phyloP scores from a whole-genome alignment of 352 stramenopile species.

The Thalassiosira sp. region DNA sequence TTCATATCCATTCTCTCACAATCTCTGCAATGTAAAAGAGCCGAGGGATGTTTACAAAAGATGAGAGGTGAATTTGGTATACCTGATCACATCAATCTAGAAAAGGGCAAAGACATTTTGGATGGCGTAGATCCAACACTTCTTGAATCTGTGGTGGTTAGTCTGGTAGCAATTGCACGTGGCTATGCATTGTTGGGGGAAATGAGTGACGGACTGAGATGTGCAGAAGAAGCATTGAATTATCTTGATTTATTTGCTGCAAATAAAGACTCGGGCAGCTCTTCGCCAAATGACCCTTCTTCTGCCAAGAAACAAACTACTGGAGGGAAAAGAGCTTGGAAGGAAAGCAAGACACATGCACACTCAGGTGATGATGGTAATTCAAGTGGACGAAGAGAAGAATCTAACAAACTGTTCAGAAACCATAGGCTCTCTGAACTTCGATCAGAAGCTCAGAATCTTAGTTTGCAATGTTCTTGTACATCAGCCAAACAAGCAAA shows the following conservation, averaged over 20 bases:
- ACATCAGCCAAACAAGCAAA: constrained; percentile 8
- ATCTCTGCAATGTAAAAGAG: constrained; percentile 59
- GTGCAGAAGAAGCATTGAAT: constrained; percentile 30
- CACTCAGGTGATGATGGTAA: constrained; percentile 32
- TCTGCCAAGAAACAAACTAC: constrained; percentile 11
- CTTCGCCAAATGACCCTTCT: constrained; percentile 30
- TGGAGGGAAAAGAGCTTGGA: constrained; percentile 59
- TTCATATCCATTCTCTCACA: constrained; percentile 72
- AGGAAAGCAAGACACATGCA: constrained; percentile 18
- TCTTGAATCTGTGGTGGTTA: constrained; percentile 60
- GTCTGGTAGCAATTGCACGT: constrained; percentile 56
- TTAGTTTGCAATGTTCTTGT: constrained; percentile 7
- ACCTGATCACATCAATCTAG: constrained; percentile 3
- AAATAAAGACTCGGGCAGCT: constrained; percentile 2
- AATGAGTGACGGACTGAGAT: constrained; percentile 28
- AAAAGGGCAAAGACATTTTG: constrained; percentile 1
- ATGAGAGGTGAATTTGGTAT: constrained; percentile 58
- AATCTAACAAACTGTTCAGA: constrained; percentile 76
- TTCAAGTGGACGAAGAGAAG: constrained; percentile 43
- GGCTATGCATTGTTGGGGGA: constrained; percentile 60
- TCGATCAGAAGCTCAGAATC: constrained; percentile 46
- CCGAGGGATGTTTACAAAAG: constrained; percentile 53
- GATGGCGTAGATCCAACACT: constrained; percentile 49
- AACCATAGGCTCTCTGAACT: constrained; percentile 69
- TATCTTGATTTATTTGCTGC: constrained; percentile 19